phyloP scores from a whole-genome alignment of 805 yeast genomes.

The Saturnispora quitensis region DNA sequence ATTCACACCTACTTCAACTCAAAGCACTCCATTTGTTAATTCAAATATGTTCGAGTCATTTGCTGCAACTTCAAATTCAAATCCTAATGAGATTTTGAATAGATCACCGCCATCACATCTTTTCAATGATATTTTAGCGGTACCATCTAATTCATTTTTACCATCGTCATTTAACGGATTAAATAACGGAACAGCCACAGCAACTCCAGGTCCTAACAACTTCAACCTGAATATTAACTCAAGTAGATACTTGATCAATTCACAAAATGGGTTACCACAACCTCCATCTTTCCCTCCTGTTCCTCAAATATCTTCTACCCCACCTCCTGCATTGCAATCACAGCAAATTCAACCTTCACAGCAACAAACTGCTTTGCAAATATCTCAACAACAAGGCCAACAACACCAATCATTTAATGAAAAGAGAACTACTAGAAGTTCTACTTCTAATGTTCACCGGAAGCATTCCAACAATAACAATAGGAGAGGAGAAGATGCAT shows the following conservation, averaged over 20 bases:
- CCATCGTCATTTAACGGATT: constrained; percentile 7
- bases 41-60: constrained; percentile 3
- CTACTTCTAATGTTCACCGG: constrained; percentile 29
- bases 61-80: not conserved
- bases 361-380: constrained; percentile 2
- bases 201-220: not conserved
- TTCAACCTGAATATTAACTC: constrained; percentile 3
- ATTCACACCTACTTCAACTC: not conserved
- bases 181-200: not conserved
- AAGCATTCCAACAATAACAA: constrained; percentile 26
- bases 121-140: constrained; percentile 5
- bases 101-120: constrained; percentile 6
- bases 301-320: not conserved
- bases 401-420: constrained; percentile 7
- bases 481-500: constrained; percentile 54
- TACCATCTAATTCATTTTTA: constrained; percentile 4
- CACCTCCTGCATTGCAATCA: not conserved
- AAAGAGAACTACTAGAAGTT: constrained; percentile 8
- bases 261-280: not conserved
- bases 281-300: not conserved
- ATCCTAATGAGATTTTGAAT: constrained; percentile 5
- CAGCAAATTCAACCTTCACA: not conserved
- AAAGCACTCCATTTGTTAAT: constrained; percentile 4
- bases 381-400: constrained; percentile 2
- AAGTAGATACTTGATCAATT: not conserved